phyloP scores from a whole-genome alignment of 2,329 filamentous ascomycete species.

The Onygenales sp. region DNA sequence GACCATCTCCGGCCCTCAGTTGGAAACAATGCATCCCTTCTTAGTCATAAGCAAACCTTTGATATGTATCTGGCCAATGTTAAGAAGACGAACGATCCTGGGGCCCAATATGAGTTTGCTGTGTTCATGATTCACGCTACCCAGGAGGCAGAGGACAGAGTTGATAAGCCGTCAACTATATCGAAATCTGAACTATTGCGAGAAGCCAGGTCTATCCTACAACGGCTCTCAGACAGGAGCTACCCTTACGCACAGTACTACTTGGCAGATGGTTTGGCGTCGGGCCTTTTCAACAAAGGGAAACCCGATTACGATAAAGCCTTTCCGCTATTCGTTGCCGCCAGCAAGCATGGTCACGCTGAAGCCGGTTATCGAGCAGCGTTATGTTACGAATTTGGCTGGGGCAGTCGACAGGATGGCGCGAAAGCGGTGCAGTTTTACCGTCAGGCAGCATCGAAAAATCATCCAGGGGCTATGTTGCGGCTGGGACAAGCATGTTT shows the following conservation, averaged over 20 bases:
- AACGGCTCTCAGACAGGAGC: slow-evolving; percentile 72
- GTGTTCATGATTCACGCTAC: slow-evolving; percentile 87
- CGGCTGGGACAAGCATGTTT: slow-evolving; percentile 85
- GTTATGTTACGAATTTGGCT: slow-evolving; percentile 95
- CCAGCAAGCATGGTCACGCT: slow-evolving; percentile 93
- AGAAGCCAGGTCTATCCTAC: slow-evolving; percentile 83
- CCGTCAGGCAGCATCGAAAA: slow-evolving; percentile 80
- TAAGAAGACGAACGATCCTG: slow-evolving; percentile 87
- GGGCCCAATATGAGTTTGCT: slow-evolving; percentile 92
- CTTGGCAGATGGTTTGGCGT: slow-evolving; percentile 86
- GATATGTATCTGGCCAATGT: slow-evolving; percentile 97
- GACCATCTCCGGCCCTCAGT: slow-evolving; percentile 67
- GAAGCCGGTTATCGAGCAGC: slow-evolving; percentile 91
- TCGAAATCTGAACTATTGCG: slow-evolving; percentile 60
- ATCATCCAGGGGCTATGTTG: slow-evolving; percentile 90
- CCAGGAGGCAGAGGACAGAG: slow-evolving; percentile 18
- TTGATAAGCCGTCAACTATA: slow-evolving; percentile 26
- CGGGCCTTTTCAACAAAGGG: slow-evolving; percentile 88
- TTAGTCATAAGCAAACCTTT: slow-evolving; percentile 85
- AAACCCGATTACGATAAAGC: slow-evolving; percentile 86
- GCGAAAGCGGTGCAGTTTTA: slow-evolving; percentile 92
- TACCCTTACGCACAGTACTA: slow-evolving; percentile 99
- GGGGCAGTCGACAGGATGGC: slow-evolving; percentile 84
- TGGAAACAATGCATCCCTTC: slow-evolving; percentile 79
- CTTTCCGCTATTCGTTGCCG: slow-evolving; percentile 84